Percentiles rank a stretch among this genome's conserved stretches.
Evolutionary conservation across 345 rosid genomes (phyloP).

Genomic region (Mercurialis annua): DNA sequence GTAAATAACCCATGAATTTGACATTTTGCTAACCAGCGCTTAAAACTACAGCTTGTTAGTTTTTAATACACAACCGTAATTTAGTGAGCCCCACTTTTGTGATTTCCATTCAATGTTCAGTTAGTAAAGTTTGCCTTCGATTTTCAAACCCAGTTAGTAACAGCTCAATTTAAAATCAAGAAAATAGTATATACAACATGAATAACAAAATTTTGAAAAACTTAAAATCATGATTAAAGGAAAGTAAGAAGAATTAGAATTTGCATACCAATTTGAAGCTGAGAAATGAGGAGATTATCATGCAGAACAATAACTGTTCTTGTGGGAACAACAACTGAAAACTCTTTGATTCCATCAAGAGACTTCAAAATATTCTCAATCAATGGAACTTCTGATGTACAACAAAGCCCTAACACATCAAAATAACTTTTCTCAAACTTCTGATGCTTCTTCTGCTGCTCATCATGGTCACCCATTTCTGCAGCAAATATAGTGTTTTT

Average conservation of each 20-base stretch:
- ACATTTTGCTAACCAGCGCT: too few relatives aligned
- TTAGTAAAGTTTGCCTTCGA: too few relatives aligned
- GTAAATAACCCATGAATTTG: too few relatives aligned
- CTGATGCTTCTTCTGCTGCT: constrained; percentile 32
- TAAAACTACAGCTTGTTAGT: too few relatives aligned
- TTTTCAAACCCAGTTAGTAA: too few relatives aligned
- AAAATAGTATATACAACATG: neutral
- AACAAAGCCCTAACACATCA: constrained; percentile 82
- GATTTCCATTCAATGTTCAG: too few relatives aligned
- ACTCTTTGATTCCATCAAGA: constrained; percentile 61
- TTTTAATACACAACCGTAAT: too few relatives aligned
- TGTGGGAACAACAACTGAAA: constrained; percentile 66
- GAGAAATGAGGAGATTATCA: constrained; percentile 59
- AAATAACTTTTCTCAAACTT: constrained; percentile 71
- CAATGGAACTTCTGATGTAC: constrained; percentile 82
- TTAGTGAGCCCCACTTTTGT: too few relatives aligned
- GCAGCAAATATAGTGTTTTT: neutral
- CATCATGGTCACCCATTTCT: neutral
- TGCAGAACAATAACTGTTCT: constrained; percentile 90
- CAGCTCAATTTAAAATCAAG: neutral
- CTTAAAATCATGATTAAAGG: neutral
- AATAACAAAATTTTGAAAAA: neutral
- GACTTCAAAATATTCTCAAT: constrained; percentile 61
- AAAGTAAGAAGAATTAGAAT: neutral
- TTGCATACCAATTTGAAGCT: constrained; percentile 64